These are phyloP conservation scores for Hamamelis virginiana DNA, from an alignment of 164 flowering plant genomes.

Conservation along the genomic window DNA sequence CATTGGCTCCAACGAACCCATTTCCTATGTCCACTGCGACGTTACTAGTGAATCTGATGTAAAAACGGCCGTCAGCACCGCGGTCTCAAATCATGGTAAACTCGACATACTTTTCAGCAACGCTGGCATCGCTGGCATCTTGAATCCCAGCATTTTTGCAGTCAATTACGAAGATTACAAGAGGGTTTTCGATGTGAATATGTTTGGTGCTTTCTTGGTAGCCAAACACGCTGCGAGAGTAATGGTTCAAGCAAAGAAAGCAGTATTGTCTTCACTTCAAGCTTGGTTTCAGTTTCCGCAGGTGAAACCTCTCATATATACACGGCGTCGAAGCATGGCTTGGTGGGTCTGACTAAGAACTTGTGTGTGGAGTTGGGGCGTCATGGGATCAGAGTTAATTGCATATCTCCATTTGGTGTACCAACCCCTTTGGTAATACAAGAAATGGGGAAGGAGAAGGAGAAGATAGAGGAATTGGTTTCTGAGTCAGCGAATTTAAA, in stretches of 20 bases:
- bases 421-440: not conserved
- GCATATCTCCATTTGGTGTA: conserved; percentile 22
- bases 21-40: conserved; percentile 37
- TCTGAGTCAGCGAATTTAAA: not conserved
- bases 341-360: conserved; percentile 13
- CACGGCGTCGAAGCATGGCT: conserved; percentile 10
- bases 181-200: conserved; percentile 21
- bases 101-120: conserved; percentile 52
- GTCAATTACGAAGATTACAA: not conserved
- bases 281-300: conserved; percentile 4
- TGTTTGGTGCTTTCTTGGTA: conserved; percentile 17
- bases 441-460: not conserved
- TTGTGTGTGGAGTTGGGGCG: conserved; percentile 20
- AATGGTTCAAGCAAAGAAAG: conserved; percentile 19
- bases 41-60: conserved; percentile 32
- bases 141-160: not conserved
- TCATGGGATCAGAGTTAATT: conserved; percentile 21
- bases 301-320: not conserved
- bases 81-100: conserved; percentile 29
- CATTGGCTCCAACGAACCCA: not conserved
- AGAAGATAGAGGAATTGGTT: not conserved
- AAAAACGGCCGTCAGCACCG: conserved; percentile 19
- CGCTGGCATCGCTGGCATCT: conserved; percentile 15
- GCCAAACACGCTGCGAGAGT: conserved; percentile 20
- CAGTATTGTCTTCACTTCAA: conserved; percentile 21